These are phyloP conservation scores for Dryas alaskensis DNA, from an alignment of 306 rosid species.

Conservation along the genomic window DNA sequence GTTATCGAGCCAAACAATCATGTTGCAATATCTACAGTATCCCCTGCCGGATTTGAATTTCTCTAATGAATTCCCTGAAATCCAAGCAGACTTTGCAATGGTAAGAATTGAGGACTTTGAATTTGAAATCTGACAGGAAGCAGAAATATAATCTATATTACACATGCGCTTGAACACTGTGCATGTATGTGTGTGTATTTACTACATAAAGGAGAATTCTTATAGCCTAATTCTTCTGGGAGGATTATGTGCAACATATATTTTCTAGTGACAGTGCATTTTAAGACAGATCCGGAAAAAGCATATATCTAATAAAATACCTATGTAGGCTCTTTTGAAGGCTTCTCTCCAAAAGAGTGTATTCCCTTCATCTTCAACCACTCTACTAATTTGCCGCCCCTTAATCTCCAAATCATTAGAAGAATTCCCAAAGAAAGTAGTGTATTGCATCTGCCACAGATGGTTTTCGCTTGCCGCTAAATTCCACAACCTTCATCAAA, in stretches of 20 bases:
- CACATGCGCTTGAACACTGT: background rate
- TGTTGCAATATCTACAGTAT: constrained; percentile 64
- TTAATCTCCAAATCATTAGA: constrained; percentile 23
- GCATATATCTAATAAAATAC: constrained; percentile 29
- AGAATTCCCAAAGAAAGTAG: constrained; percentile 37
- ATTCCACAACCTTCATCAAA: constrained; percentile 76
- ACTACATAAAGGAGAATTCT: background rate
- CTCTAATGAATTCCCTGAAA: constrained; percentile 50
- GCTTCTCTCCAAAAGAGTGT: constrained; percentile 52
- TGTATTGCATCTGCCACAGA: constrained; percentile 66
- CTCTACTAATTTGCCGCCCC: constrained; percentile 9
- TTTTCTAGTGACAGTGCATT: background rate
- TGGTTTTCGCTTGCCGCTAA: constrained; percentile 65
- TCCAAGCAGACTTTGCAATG: background rate
- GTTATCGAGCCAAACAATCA: constrained; percentile 66
- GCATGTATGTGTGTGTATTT: background rate
- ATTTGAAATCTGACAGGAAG: constrained; percentile 7
- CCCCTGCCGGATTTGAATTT: constrained; percentile 59
- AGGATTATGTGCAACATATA: background rate
- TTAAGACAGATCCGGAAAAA: constrained; percentile 15
- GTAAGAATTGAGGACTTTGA: background rate
- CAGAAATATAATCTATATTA: background rate
- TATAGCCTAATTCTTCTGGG: background rate
- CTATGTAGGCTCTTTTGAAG: constrained; percentile 56
- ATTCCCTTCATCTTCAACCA: constrained; percentile 25